Base-by-base conservation (phyloP, 129 eudicot species). In the Smallanthus sonchifolius region DNA sequence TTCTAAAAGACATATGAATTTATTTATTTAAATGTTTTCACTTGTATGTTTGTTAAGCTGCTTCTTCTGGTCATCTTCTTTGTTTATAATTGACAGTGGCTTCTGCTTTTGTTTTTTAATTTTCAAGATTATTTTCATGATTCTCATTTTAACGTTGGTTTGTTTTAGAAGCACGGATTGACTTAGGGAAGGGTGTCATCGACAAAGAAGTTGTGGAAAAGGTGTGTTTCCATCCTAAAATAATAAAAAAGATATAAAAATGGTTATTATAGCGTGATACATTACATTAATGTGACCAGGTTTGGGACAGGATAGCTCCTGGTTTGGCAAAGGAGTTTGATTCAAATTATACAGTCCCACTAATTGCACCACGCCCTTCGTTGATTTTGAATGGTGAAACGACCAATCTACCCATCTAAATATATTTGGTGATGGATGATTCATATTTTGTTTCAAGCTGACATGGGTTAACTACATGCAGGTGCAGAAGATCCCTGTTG, bases 161-260 rank as follows among this genome's bases (percentile, higher is more conserved):
- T 63, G 40, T 79, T 87, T 44, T 86, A 95, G 99, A 91, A 81
- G 97, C 99, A 76, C 82, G 80, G 52, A 52, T 16, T 51, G 96
- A 86, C 51, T 76, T 91, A 49, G 91, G 91, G 62, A 91, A 95
- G 76, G 75, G 52, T 32, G 81, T 28, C 40, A 86, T 95, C 20
- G 96, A 95, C 76, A 90, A 85, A 79, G 97, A 95, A 83, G 97
- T 91, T 17, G 99, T 95, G 76, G 96, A 91, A 79, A 91, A 91
- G 94, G 97, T 93, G 54, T 69, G 88, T 51, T 52, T 34, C 43
- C 49, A 14, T 61, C 65, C 62, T 67, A 20, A 39, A 2, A 1
- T 19, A 42, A 57, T 11, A 4, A 63, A 5, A 10, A 20, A 44
- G 3, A n/a, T n/a, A 57, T 11, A 4, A 45, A 52, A 37, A n/a